Base-by-base conservation (phyloP, 768 basidiomycete species). In the Saitozyma sp. region DNA sequence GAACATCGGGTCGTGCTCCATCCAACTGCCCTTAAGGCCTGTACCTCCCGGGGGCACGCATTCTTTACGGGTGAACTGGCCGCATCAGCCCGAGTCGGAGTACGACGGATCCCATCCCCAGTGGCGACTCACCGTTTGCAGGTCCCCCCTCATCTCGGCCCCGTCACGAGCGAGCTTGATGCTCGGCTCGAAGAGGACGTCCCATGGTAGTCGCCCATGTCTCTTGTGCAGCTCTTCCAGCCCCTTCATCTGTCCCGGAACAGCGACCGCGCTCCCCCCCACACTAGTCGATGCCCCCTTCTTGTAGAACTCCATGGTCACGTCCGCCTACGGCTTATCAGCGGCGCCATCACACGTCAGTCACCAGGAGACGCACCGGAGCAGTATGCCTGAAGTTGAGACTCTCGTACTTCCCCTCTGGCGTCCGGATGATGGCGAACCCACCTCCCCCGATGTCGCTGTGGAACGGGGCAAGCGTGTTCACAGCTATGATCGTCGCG, bases 161-260 rank as follows among this genome's bases (percentile, higher is more conserved):
- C 89, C 90, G 14, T 81, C 78, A 43, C 57, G 20, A 8, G 93
- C 91, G 3, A 97, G 82, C 10, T 84, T 77, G 11, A 87, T 85
- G 42, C 84, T 86, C 0, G 92, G 92, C 63, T 86, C 81, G 11
- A 97, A 84, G 20, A 97, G 83, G 42, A 83, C 78, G 39, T 81
- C 80, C 95, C 95, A 98, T 0, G 87, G 82, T 10, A 95, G 71
- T 42, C 79, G 84, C 0, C 92, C 94, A 53, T 92, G 94, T 14
- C 86, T 84, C 39, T 82, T 80, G 80, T 94, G 88, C 0, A 90
- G 89, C 75, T 88, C 90, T 76, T 88, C 86, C 17, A 98, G 84
- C 6, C 94, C 95, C 29, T 87, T 84, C 46, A 97, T 77, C 81
- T 97, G 91, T 9, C 93, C 90, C 0, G 95, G 95, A 0, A 96